Conservation (phyloP, 1,284 basidiomycete species). For the Cryptococcus depauperatus region DNA sequence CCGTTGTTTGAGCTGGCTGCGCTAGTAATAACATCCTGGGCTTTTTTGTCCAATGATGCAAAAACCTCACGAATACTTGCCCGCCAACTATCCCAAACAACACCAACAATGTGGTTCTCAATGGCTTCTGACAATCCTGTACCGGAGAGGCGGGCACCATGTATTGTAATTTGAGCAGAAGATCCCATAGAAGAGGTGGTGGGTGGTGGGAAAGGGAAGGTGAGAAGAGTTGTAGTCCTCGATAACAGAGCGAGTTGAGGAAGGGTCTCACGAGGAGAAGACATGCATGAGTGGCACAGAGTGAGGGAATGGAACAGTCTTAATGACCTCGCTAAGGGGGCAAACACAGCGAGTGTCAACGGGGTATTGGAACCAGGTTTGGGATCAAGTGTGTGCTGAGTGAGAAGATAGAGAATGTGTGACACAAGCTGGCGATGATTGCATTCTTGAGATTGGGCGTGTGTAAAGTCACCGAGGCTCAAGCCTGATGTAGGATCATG, state of each 20-base stretch:
- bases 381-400: conserved; percentile 37
- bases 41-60: conserved; percentile 36
- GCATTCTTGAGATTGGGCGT: conserved; percentile 20
- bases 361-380: conserved; percentile 41
- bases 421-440: conserved; percentile 36
- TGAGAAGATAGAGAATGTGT: conserved; percentile 35
- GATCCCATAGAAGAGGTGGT: conserved; percentile 30
- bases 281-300: conserved; percentile 30
- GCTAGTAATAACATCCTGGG: conserved; percentile 38
- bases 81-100: conserved; percentile 45
- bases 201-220: conserved; percentile 37
- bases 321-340: conserved; percentile 36
- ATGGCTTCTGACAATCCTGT: conserved; percentile 44
- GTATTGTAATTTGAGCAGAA: conserved; percentile 38
- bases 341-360: conserved; percentile 33
- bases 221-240: conserved; percentile 42
- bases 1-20: conserved; percentile 2
- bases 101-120: conserved; percentile 44
- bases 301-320: conserved; percentile 38
- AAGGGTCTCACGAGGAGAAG: conserved; percentile 41
- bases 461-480: conserved; percentile 17
- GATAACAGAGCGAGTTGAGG: conserved; percentile 44
- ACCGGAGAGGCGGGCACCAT: conserved; percentile 37
- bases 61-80: conserved; percentile 43
- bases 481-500: conserved; percentile 17